These are phyloP conservation scores for Erysimum pusillum DNA, from an alignment of 441 rosid species.

Conservation along the genomic window DNA sequence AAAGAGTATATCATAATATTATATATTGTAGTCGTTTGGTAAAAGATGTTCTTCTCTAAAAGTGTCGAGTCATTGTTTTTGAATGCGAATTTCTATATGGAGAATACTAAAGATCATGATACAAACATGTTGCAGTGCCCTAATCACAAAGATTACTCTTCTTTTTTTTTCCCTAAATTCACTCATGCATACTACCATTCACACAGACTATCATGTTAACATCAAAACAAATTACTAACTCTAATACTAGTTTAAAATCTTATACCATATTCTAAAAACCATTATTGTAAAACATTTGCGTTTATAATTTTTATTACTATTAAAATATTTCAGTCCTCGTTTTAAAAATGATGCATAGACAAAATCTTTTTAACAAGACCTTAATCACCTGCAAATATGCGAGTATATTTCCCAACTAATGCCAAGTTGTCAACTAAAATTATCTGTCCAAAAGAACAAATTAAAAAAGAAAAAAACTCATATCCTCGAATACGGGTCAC, in stretches of 20 bases:
- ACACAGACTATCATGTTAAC: neutral
- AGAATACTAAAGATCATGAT: neutral
- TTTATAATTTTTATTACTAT: neutral
- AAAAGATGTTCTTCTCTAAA: neutral
- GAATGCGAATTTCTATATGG: neutral
- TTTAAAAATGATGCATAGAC: neutral
- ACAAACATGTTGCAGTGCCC: neutral
- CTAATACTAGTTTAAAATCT: neutral
- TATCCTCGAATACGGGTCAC: constrained; percentile 41
- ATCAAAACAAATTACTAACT: neutral
- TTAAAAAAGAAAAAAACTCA: neutral
- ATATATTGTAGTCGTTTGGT: neutral
- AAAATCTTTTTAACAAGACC: neutral
- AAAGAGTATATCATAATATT: neutral
- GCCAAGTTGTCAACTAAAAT: neutral
- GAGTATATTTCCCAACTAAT: neutral
- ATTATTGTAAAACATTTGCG: neutral
- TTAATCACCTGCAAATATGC: neutral
- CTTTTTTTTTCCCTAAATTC: too few species aligned
- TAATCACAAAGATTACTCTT: too few species aligned
- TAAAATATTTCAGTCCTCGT: neutral
- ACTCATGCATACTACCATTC: neutral
- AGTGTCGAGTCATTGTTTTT: neutral
- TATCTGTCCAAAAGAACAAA: too few species aligned
- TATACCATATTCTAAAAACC: neutral